Evolutionary conservation across 2,329 filamentous ascomycete genomes (phyloP), one percentile per base, ranked within the genome.

Genomic region (Rasamsonia emersonii): DNA sequence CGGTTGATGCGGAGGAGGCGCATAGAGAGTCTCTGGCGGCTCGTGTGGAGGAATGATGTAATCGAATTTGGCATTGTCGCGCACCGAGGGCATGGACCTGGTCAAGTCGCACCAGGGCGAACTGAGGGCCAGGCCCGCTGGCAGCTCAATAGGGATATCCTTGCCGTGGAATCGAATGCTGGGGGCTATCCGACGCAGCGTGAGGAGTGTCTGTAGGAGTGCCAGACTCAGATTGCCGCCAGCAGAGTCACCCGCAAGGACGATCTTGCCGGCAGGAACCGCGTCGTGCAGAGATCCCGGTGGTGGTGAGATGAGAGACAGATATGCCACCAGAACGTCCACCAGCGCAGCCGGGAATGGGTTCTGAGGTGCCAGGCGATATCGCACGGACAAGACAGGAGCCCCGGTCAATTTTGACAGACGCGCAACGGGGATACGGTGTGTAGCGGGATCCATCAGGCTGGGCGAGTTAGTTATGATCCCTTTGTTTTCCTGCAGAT

Each of bases 261-360:
- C 44, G 35, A 69, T 67, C 33, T 61, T 60, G 30, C 53, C 50
- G 4, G 65, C 54, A 8, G 58, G 53, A 2, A 68, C 48, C 10
- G 65, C 52, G 10, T 54, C 45, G 36, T 68, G 64, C 9, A 59
- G 43, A 11, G 63, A 53, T 9, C 58, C 61, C 9, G 53, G 45
- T 0, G 64, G 63, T 8, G 64, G 65, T 9, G 61, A 54, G 5
- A 68, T 49, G 17, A 69, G 55, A 17, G 59, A 63, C 3, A 69
- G 50, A 37, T 68, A 69, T n/a, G 61, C 57, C 9, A 61, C 49
- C n/a, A 69, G 45, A 16, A 58, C 55, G 42, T 69, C 65, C 24
- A 68, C 51, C 4, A 69, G 44, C 3, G 61, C 61, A 4, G 63
- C 54, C 10, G 65, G 65, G 39, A 68, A 69, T 7, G 65, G 60